Evolutionary conservation across 2,329 filamentous ascomycete genomes (phyloP), one percentile per base, ranked within the genome.

Genomic region (Cladosporium sphaerospermum): DNA sequence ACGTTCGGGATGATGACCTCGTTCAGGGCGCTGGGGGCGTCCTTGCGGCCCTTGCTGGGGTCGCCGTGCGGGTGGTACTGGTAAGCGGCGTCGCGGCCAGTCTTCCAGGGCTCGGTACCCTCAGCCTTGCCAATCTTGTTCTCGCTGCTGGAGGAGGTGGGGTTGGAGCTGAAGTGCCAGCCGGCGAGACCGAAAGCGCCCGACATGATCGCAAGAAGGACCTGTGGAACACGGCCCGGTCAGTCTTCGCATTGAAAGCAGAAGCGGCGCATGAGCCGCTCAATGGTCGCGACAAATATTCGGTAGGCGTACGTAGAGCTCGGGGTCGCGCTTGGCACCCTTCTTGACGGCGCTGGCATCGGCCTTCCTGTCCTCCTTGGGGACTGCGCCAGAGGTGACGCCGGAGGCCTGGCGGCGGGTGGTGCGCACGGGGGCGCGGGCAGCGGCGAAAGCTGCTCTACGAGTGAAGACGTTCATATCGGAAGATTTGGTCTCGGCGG

Each of bases 11-110:
- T 80, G 69, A 99, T 85, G 64, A 96, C 91, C 60, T 87, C 88
- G 80, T 99, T 96, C 75, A 99, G 77, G 59, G 93, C 93, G 73
- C 89, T 95, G 61, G 93, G 93, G 57, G 93, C 93, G 67, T 96
- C 89, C 78, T 86, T 89, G 71, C 88, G 86, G 57, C 82, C 75
- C 68, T 84, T 78, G 73, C 68, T 84, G 68, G 79, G 74, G 75
- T 97, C 89, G 65, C 91, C 93, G 65, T 89, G 88, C 55, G 91
- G 91, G 78, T 80, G 76, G 67, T 79, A 80, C 62, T 78, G 73
- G 70, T 87, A 88, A 69, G 84, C 83, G 71, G 78, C 85, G 54
- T 76, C 62, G 41, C 72, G 67, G 57, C 75, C 82, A 56, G 80
- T 80, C 74, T 99, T 86, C 93, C 93, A 99, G 59, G 93, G 92